phyloP scores from a whole-genome alignment of 2,329 filamentous ascomycete genomes.

The Aspergillus hiratsukae region DNA sequence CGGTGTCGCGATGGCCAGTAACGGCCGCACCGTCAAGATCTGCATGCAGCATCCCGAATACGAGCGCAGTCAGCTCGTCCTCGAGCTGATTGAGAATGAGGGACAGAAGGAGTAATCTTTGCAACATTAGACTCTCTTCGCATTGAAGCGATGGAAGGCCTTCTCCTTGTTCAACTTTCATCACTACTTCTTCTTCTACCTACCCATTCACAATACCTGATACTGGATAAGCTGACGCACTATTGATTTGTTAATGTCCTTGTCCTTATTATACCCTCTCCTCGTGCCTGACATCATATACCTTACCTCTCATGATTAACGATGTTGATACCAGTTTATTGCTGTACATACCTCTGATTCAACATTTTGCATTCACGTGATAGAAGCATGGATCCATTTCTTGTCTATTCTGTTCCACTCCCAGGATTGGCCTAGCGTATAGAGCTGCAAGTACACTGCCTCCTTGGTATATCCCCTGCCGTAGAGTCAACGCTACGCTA shows the following conservation, averaged over 20 bases:
- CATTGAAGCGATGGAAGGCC: neutral
- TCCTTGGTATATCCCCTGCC: too few relatives aligned
- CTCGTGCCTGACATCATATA: neutral
- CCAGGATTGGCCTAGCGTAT: neutral
- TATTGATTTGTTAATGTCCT: neutral
- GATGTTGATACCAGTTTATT: neutral
- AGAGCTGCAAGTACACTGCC: neutral
- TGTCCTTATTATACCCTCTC: neutral
- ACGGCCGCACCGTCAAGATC: constrained; percentile 78
- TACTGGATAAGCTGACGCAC: neutral
- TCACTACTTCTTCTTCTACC: neutral
- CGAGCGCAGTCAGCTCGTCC: constrained; percentile 76
- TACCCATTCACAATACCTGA: neutral
- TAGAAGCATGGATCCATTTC: neutral
- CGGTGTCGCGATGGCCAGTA: constrained; percentile 30
- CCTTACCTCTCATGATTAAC: neutral
- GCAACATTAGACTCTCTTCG: neutral
- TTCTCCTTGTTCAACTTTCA: neutral
- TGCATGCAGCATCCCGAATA: constrained; percentile 91
- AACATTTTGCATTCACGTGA: neutral
- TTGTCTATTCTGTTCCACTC: too few relatives aligned
- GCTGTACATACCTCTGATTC: neutral
- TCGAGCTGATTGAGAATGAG: constrained; percentile 90
- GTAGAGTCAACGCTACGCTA: too few relatives aligned
- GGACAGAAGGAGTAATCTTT: constrained; percentile 57